Evolutionary conservation across 371 early-diverging fungal species (phyloP), one percentile per base, ranked within the genome.

Genomic region (Saksenaea oblongispora): DNA sequence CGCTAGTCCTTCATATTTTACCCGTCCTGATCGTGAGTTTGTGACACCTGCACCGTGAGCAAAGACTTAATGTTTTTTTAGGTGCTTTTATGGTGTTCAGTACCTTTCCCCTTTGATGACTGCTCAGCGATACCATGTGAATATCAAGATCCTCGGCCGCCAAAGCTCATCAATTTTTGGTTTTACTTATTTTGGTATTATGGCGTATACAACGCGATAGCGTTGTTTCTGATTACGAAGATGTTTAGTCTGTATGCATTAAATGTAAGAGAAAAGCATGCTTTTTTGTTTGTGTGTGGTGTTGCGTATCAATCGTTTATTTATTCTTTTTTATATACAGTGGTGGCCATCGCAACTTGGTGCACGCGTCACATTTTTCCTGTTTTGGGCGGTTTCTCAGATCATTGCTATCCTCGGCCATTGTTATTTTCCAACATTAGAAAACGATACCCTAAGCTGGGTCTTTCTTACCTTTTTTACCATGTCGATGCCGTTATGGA

Each of bases 151-250:
- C 24, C 3, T 34, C 41, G 55, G 15, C 58, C 67, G 5, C 66
- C 83, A 5, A 74, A 66, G 22, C 62, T 78, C 54, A 83, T 90
- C 65, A 88, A 89, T 67, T 91, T 90, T 72, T 89, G 89, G 88
- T 87, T 83, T 70, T 91, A 89, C 62, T 69, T 91, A 39, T 83
- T 90, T 71, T 88, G 84, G 69, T 91, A 90, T 75, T 91, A 86
- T 74, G 91, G 91, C 18, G 61, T 84, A 15, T 91, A 90, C 71
- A 91, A 90, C 57, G 88, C 87, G 11, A 69, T 88, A 28, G 90
- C 88, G 17, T 72, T 91, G 39, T 70, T 84, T 59, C 74, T 91
- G 39, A 87, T 91, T 61, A 86, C 90, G 27, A 88, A 89, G 64
- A 78, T 90, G 34, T 91, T 91, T 73, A 86, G 84, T 60, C 79